Evolutionary conservation across 2,329 filamentous ascomycete genomes (phyloP), one percentile per base, ranked within the genome.

Genomic region (Byssothecium circinans): DNA sequence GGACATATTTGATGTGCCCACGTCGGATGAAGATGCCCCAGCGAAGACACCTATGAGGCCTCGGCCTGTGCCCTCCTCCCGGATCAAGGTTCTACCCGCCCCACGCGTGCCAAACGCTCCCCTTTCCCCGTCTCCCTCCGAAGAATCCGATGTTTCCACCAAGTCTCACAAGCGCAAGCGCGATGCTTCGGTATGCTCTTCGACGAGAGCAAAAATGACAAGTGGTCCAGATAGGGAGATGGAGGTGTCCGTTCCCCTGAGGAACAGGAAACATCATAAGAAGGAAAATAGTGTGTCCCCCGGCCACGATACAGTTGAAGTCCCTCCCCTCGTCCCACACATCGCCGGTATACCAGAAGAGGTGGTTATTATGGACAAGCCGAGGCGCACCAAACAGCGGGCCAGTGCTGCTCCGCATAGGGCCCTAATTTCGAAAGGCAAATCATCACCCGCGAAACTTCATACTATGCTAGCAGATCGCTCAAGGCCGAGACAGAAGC

Each of bases 391-490:
- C 27, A 60, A 57, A 33, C 45, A 50, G 25, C 56, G 60, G 17
- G 64, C 62, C 18, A 50, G 52, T n/a, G 58, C 61, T 12, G 50
- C 52, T 18, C 19, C 53, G 10, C 23, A 54, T 17, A 56, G 44
- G 40, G 37, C 57, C 10, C 20, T 50, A 15, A 51, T 67, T 5
- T 15, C 32, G 2, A 70, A 69, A 44, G 62, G 61, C 0, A 56
- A 64, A 19, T 69, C 67, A 10, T 69, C 68, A 12, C 67, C 67
- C 29, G 68, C 64, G 18, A 58, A 56, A 33, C 53, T 72, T 3
- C 57, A 61, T 33, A 53, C 41, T 15, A 69, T 72, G 68, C 55
- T 71, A 23, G 57, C 60, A n/a, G 49, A 53, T 18, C 56, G 55
- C 32, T 54, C 53, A 7, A 41, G 46, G 12, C 22, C 51, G 1